Evolutionary conservation across 1,139 yeast species (phyloP).

Genomic region (Suhomyces bribrorum): DNA sequence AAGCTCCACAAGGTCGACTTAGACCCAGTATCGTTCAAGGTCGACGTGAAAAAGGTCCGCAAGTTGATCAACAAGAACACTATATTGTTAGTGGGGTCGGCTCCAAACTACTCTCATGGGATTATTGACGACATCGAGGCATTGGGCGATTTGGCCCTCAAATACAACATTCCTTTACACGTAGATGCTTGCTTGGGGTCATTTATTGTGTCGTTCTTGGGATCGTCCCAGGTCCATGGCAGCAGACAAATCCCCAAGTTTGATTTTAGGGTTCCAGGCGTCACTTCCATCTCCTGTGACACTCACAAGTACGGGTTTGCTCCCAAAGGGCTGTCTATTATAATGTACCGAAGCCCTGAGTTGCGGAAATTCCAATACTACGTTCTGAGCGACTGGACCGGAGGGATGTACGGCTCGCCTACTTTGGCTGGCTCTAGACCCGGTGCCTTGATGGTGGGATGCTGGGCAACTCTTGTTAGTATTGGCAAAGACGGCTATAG

Average conservation of each 20-base stretch:
- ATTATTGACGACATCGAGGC: constrained; percentile 84
- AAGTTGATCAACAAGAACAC: constrained; percentile 75
- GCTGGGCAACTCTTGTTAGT: constrained; percentile 89
- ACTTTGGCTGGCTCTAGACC: constrained; percentile 97
- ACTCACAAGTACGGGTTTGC: constrained; percentile 98
- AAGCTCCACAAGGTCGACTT: constrained; percentile 78
- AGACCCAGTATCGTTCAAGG: constrained; percentile 68
- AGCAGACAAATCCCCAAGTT: constrained; percentile 54
- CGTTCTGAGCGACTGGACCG: constrained; percentile 82
- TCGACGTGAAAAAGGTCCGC: constrained; percentile 62
- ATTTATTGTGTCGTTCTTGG: constrained; percentile 79
- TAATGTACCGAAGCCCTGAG: constrained; percentile 74
- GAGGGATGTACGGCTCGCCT: constrained; percentile 95
- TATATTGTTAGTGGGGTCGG: constrained; percentile 83
- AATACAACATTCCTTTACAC: constrained; percentile 74
- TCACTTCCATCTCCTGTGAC: constrained; percentile 96
- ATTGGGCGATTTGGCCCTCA: constrained; percentile 65
- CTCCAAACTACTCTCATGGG: constrained; percentile 97
- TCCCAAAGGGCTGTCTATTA: constrained; percentile 92
- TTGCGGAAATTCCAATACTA: constrained; percentile 83
- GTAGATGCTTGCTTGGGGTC: constrained; percentile 97
- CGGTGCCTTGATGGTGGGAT: constrained; percentile 94
- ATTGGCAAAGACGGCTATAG: constrained; percentile 82
- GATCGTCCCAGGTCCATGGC: constrained; percentile 59
- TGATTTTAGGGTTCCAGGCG: constrained; percentile 89